These are phyloP conservation scores for Spinacia oleracea DNA, from an alignment of 179 eudicot genomes.

Conservation along the genomic window DNA sequence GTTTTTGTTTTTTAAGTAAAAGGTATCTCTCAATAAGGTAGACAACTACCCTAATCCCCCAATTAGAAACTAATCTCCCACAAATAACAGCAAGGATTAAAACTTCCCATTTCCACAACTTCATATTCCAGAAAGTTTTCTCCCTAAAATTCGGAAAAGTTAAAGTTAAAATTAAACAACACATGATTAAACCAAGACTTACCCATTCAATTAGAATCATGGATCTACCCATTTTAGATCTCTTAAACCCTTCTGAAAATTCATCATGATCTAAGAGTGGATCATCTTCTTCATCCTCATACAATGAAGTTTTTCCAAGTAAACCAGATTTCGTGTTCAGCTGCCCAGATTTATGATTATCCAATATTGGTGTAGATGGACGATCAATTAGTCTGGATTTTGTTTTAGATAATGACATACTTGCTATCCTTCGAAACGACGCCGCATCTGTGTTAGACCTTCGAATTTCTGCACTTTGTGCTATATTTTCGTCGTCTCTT, in stretches of 20 bases:
- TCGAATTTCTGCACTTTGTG: conserved; percentile 49
- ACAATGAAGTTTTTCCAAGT: conserved; percentile 34
- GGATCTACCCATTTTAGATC: conserved; percentile 27
- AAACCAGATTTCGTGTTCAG: conserved; percentile 35
- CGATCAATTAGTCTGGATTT: conserved; percentile 76
- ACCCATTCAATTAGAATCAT: conserved; percentile 55
- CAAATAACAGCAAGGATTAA: conserved; percentile 81
- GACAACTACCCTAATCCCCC: conserved; percentile 63
- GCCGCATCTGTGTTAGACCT: conserved; percentile 34
- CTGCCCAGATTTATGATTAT: conserved; percentile 38
- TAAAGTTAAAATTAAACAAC: conserved; percentile 44
- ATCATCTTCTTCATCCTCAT: conserved; percentile 66
- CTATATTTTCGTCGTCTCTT: conserved; percentile 17
- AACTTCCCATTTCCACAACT: conserved; percentile 85
- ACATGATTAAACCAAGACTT: conserved; percentile 43
- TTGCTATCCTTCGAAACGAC: conserved; percentile 47
- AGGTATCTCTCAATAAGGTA: conserved; percentile 69
- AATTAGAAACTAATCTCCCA: conserved; percentile 80
- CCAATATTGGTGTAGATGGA: conserved; percentile 35
- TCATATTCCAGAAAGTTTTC: conserved; percentile 43
- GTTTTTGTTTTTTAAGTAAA: conserved; percentile 59
- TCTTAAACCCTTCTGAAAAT: conserved; percentile 57
- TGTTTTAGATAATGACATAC: conserved; percentile 36
- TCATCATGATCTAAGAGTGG: conserved; percentile 69
- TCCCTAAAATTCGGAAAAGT: conserved; percentile 32